A percentile compares a stretch with the other conserved stretches of the same genome.
phyloP scores from a whole-genome alignment of 1,139 yeast genomes.

The Saccharomyces hybrid region DNA sequence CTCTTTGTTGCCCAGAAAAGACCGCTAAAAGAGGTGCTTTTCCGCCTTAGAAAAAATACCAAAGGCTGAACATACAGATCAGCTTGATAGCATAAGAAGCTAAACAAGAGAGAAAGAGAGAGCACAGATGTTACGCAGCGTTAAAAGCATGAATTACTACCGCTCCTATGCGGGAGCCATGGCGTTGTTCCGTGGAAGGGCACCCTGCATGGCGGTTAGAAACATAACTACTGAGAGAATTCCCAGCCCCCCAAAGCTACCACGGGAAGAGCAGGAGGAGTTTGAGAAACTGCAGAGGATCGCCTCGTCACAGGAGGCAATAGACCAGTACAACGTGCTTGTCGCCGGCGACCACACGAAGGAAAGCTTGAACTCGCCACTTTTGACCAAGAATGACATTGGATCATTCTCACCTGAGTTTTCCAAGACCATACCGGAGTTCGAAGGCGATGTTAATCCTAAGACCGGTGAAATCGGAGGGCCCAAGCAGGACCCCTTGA shows the following conservation, averaged over 20 bases:
- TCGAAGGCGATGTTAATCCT: slow-evolving; percentile 92
- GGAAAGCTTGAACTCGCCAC: slow-evolving; percentile 35
- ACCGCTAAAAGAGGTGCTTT: background rate
- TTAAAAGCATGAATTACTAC: background rate
- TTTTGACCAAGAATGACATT: slow-evolving; percentile 46
- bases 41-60: background rate
- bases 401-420: slow-evolving; percentile 64
- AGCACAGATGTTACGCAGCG: background rate
- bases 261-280: slow-evolving; percentile 85
- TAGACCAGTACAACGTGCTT: slow-evolving; percentile 62
- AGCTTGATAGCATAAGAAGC: background rate
- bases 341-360: slow-evolving; percentile 35
- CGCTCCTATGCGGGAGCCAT: background rate
- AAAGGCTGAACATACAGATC: background rate
- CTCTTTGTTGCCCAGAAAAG: background rate
- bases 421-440: slow-evolving; percentile 80
- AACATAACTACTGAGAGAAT: slow-evolving; percentile 21
- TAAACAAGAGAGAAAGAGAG: background rate
- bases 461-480: slow-evolving; percentile 94
- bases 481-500: slow-evolving; percentile 96
- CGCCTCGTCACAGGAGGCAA: slow-evolving; percentile 75
- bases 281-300: slow-evolving; percentile 77
- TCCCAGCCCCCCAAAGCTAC: slow-evolving; percentile 81
- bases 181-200: background rate
- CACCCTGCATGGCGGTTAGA: background rate